Evolutionary conservation across 352 stramenopile genomes (phyloP), one percentile per base, ranked within the genome.

Genomic region (Phytophthora fragariaefolia): DNA sequence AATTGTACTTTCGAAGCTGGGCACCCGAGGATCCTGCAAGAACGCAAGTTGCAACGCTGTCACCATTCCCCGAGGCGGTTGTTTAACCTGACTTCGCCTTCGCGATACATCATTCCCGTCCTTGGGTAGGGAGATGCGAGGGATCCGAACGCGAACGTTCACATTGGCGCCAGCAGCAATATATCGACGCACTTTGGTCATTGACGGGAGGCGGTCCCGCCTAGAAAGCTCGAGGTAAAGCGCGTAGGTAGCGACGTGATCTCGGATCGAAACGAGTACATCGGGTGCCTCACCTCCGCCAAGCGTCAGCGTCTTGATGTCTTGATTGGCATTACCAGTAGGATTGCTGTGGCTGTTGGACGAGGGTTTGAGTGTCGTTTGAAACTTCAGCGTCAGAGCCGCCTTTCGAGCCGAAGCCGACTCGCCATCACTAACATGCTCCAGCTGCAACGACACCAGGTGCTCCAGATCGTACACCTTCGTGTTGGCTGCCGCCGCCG

Each of bases 21-120:
- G 32, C 6, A 77, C 54, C 12, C 73, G 72, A 13, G 71, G 48
- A 22, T 76, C 55, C 46, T 66, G 60, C 6, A 76, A 34, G 40
- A 91, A 80, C 15, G 77, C 83, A n/a, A 91, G 45, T 15, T 91
- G 82, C 10, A 93, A 68, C 7, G 80, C 71, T 26, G 66, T 76
- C 20, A 89, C 48, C 17, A 79, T 66, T 50, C 69, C 69, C 13
- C 45, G 45, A 3, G 49, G 51, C 6, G 54, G 58, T 57, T 72
- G 51, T 18, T 71, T 66, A 5, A 58, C 42, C 30, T 65, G 63
- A 57, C 30, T 64, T 57, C 46, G 45, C 64, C 43, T 58, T 30
- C 54, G 57, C 4, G 34, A 47, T 22, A 22, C 55, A 28, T 71
- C 67, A 28, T 54, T 71, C 4, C 46, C 58, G 22, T 73, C 69